Evolutionary conservation across 139 green algal species (phyloP), one percentile per base, ranked within the genome.

Genomic region (Closterium sp.): DNA sequence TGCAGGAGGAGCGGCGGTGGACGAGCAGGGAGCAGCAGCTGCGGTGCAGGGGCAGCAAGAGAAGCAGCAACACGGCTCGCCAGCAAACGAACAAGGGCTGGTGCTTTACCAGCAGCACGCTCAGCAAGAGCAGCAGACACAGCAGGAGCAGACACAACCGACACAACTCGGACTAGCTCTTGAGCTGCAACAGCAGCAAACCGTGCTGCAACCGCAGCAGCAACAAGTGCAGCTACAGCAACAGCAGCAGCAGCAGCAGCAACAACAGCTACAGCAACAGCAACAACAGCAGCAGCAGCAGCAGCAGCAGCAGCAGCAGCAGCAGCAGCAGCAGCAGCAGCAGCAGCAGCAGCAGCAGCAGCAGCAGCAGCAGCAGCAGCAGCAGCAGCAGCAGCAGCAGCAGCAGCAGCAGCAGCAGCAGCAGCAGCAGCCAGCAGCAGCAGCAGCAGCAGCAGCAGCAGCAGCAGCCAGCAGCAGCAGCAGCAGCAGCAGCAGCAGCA

Each of bases 371-470:
- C 16, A 85, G 21, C 81, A 85, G 7, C 81, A 85, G 81, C 81
- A 85, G 23, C 16, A 85, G 21, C 81, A 85, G 7, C 81, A 85
- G 81, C 81, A 85, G 23, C 7, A 34, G 21, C 81, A 85, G 9
- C 81, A 85, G 81, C 16, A 85, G 23, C 81, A 85, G 81, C 81
- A 85, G 81, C 81, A 85, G 21, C 81, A 85, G 81, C 81, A 85
- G 23, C 81, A 85, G 81, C 16, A 85, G 64, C 64, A n/a, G n/a
- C n/a, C 81, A 34, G 83, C 30, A 86, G 28, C 83, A 86, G 83
- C 83, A 86, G 21, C 30, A 86, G 30, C 83, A 34, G 6, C 83
- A 86, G 83, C 83, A 86, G 25, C 21, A 32, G 83, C 30, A 86
- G 28, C 83, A 32, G 25, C 83, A 86, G 83, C n/a, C n/a, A n/a